These are phyloP conservation scores for Lactifluus echinatus DNA, from an alignment of 768 basidiomycete genomes.

Conservation along the genomic window DNA sequence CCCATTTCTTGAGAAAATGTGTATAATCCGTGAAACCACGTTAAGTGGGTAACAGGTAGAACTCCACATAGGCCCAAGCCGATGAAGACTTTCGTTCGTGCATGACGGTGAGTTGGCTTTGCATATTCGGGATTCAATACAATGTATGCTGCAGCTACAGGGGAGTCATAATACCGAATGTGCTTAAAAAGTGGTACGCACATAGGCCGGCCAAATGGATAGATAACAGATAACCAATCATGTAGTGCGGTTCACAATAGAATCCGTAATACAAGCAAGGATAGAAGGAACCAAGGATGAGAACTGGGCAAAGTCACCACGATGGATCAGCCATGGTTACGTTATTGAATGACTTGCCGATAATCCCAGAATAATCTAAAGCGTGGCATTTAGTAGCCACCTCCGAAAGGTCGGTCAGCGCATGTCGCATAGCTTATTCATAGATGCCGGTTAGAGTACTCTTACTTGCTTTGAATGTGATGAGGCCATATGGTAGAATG, in stretches of 20 bases:
- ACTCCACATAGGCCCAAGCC: constrained; percentile 63
- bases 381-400: constrained; percentile 52
- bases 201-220: constrained; percentile 50
- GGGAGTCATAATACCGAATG: background rate
- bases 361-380: constrained; percentile 76
- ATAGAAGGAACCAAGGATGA: constrained; percentile 72
- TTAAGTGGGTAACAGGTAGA: constrained; percentile 59
- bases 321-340: constrained; percentile 10
- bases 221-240: constrained; percentile 44
- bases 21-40: constrained; percentile 48
- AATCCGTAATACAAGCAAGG: constrained; percentile 75
- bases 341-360: constrained; percentile 33
- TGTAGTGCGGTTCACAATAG: constrained; percentile 50
- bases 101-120: constrained; percentile 63
- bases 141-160: constrained; percentile 56
- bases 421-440: background rate
- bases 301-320: constrained; percentile 29
- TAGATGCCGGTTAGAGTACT: background rate
- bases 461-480: constrained; percentile 68
- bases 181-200: constrained; percentile 28
- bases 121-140: constrained; percentile 74
- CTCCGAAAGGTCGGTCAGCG: constrained; percentile 28
- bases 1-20: constrained; percentile 56
- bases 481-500: constrained; percentile 60
- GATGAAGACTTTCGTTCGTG: constrained; percentile 73